Conservation (phyloP, 345 rosid species). For the Anacardium occidentale region DNA sequence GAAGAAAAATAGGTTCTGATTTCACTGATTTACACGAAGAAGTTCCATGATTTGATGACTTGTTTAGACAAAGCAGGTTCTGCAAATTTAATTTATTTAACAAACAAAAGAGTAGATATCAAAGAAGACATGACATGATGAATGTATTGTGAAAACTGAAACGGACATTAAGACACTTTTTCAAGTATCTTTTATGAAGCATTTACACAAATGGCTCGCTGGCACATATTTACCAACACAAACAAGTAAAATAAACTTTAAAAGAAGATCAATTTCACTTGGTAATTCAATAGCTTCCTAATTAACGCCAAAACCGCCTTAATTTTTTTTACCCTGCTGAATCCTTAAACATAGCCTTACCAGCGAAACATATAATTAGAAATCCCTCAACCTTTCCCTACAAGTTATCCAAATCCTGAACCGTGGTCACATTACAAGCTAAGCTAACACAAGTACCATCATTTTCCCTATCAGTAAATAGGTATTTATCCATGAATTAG, state of each 20-base stretch:
- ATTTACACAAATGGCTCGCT: neutral
- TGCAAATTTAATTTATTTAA: neutral
- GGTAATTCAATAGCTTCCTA: neutral
- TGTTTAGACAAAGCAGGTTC: neutral
- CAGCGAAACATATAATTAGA: no score
- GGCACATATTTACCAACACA: neutral
- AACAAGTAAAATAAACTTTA: neutral
- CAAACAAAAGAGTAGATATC: neutral
- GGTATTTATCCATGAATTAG: no score
- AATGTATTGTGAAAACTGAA: neutral
- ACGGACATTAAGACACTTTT: neutral
- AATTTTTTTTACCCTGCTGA: no score
- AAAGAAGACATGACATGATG: neutral
- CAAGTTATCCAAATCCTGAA: no score
- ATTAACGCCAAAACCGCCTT: neutral
- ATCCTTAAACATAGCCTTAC: neutral
- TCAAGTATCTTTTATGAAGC: neutral
- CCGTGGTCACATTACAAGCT: no score
- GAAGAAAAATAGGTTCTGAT: no score
- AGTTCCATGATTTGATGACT: no score
- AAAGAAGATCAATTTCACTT: neutral
- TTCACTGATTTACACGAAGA: neutral
- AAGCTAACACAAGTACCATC: no score
- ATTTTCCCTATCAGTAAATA: no score
- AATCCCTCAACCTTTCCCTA: no score